Evolutionary conservation across 23 red algal genomes (phyloP).

Genomic region (Gracilaria caudata): DNA sequence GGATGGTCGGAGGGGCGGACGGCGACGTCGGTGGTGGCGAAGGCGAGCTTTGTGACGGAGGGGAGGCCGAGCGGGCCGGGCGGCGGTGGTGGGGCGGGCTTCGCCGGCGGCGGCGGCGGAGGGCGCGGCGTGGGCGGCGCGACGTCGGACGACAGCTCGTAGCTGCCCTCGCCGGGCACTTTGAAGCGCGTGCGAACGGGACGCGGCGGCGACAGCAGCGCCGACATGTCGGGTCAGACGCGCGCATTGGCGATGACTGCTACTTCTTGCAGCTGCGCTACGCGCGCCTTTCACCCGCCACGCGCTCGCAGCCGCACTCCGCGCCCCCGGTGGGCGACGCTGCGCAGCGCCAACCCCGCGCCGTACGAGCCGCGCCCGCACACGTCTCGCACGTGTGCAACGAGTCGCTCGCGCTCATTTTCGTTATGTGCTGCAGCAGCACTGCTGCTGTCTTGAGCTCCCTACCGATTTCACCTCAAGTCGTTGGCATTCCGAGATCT

Average conservation of each 20-base stretch:
- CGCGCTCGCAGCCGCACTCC: constrained; percentile 29
- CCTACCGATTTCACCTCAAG: too few relatives aligned
- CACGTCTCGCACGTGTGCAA: constrained; percentile 4
- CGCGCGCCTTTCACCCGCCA: constrained; percentile 28
- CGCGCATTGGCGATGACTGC: neutral
- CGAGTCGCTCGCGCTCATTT: neutral
- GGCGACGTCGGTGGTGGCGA: constrained; percentile 54
- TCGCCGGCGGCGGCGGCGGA: constrained; percentile 25
- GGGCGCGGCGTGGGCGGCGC: constrained; percentile 39
- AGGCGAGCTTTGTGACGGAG: constrained; percentile 67
- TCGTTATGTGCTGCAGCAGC: neutral
- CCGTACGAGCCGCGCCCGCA: neutral
- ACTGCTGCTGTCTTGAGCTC: too few relatives aligned
- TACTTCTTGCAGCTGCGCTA: neutral
- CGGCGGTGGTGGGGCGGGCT: constrained; percentile 20
- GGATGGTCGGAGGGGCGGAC: constrained; percentile 35
- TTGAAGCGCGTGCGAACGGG: constrained; percentile 77
- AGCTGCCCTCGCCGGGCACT: constrained; percentile 79
- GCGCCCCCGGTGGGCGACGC: neutral
- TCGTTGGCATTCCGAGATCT: too few relatives aligned
- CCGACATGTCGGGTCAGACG: constrained; percentile 44
- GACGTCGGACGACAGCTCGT: constrained; percentile 66
- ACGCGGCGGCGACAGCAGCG: constrained; percentile 72
- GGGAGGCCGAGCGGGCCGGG: constrained; percentile 55
- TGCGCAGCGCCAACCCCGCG: too few relatives aligned